phyloP scores from a whole-genome alignment of 1,284 basidiomycete genomes.

The Austroboletus rostrupii region DNA sequence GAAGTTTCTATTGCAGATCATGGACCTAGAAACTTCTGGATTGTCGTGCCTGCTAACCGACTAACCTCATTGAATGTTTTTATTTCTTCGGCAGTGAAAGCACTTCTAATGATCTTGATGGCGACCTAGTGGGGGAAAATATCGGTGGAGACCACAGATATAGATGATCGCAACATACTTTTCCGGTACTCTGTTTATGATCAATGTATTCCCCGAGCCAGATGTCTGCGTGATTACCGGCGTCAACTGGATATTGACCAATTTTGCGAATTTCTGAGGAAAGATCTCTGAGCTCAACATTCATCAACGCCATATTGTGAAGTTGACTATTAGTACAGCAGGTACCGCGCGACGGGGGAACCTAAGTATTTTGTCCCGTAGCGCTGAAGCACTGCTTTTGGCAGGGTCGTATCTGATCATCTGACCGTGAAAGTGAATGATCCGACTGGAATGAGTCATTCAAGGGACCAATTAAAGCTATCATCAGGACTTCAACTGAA shows the following conservation, averaged over 20 bases:
- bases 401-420: background rate
- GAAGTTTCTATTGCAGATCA: conserved; percentile 21
- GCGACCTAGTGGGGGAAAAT: conserved; percentile 15
- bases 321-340: too few relatives aligned
- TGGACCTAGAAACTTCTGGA: background rate
- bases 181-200: conserved; percentile 1
- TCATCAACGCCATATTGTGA: conserved; percentile 15
- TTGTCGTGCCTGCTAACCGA: background rate
- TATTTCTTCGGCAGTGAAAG: conserved; percentile 14
- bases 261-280: conserved; percentile 16
- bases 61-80: conserved; percentile 22
- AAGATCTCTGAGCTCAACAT: conserved; percentile 24
- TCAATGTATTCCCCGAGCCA: conserved; percentile 24
- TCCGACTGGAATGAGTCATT: background rate
- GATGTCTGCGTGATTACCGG: conserved; percentile 24
- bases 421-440: background rate
- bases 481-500: too few relatives aligned
- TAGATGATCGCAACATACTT: conserved; percentile 1
- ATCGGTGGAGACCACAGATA: background rate
- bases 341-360: background rate
- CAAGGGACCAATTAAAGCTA: too few relatives aligned
- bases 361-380: too few relatives aligned
- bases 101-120: conserved; percentile 26
- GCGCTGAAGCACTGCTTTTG: background rate
- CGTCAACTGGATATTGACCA: conserved; percentile 15